Base-by-base conservation (phyloP, 495 filamentous ascomycete genomes). In the Letharia lupina region DNA sequence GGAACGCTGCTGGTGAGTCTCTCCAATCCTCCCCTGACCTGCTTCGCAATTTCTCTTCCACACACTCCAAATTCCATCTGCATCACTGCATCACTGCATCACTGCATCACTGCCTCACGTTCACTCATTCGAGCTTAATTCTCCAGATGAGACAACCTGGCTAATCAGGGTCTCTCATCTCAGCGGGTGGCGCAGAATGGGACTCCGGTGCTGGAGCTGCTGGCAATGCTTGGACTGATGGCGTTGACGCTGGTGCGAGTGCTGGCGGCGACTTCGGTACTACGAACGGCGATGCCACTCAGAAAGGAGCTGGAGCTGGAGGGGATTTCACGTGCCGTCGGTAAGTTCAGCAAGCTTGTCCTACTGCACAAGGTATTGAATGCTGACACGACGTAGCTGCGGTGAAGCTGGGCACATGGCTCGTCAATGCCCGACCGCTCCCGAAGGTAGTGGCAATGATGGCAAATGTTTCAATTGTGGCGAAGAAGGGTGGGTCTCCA, bases 391-490 rank as follows among this genome's bases (percentile, higher is more conserved):
- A 35, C 10, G 12, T 60, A 88, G 85, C 69, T 88, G 86, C 67
- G 74, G 79, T 58, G 66, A 75, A 15, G 64, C 74, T 20, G 83
- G 78, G 33, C 86, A 89, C 67, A 82, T 85, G 67, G 80, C 83
- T 48, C 82, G 84, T 42, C 79, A 86, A 35, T 88, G 86, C 68
- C 78, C 81, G 2, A 76, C 83, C 42, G 79, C 77, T 61, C 76
- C 78, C 28, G 75, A 78, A 67, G 74, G 74, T 20, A 77, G 70
- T n/a, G 73, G 74, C 42, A 79, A 74, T 33, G 78, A 69, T 15
- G 73, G 74, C 42, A 79, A 78, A 42, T 96, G 91, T 77, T 95
- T 86, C 82, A 92, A 91, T 72, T 96, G 91, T 68, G 89, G 87
- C 45, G 75, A 91, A 71, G 75, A 80, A 65, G 89, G 89, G 88